Base-by-base conservation (phyloP, 345 rosid species). In the Noccaea caerulescens region DNA sequence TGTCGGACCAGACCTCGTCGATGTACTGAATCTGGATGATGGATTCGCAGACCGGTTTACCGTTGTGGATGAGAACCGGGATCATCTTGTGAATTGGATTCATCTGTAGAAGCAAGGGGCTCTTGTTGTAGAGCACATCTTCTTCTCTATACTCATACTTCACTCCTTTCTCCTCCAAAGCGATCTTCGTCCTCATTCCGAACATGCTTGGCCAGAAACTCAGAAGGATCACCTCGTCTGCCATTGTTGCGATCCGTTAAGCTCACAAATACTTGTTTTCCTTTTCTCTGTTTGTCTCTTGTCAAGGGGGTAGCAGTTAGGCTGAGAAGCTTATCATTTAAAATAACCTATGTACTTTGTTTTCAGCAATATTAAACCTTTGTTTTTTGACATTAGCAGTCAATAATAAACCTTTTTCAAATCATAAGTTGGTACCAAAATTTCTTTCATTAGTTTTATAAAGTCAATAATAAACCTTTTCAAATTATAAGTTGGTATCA, bases 41-140 rank as follows among this genome's bases (percentile, higher is more conserved):
- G 7, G 69, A 64, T 64, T 49, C 69, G 12, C 69, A 63, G 8
- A 63, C 4, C 3, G 68, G 55, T 63, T 45, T 63, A 32, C 68
- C 67, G 16, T 42, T 41, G 66, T 61, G 66, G 52, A 61, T 61
- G 2, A 62, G 25, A 43, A 62, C 67, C 7, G 67, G 68, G 10
- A 64, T 18, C 44, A 36, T 46, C 57, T 64, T 64, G 57, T 47
- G 8, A 34, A 64, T 11, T 0, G 69, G 69, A 50, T 64, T 64
- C 43, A 7, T 33, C 10, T 64, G 10, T 1, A 64, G 46, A 49
- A 64, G 69, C 23, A 61, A 25, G 1, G 55, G 43, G 34, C 58
- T 64, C 14, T 64, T 64, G 30, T 33, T 33, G 0, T 11, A 6
- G 5, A 23, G 0, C 10, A 63, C 2, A 64, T 64, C 46, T 1